Evolutionary conservation across 805 yeast genomes (phyloP).

Genomic region (Pachysolen tannophilus): DNA sequence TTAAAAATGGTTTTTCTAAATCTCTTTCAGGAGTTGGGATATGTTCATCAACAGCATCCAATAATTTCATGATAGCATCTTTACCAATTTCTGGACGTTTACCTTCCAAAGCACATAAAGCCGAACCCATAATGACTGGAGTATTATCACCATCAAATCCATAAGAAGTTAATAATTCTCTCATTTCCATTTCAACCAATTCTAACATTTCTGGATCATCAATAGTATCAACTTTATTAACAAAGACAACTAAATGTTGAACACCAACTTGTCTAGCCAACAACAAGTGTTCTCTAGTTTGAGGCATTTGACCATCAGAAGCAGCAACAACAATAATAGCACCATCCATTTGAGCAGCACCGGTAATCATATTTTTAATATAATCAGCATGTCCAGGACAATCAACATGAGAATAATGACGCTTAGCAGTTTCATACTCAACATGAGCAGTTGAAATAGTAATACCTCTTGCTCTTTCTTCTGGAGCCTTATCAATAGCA

Average conservation of each 20-base stretch:
- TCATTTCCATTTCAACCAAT: conserved; percentile 99
- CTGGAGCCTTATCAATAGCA: conserved; percentile 95
- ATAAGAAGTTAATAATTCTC: conserved; percentile 83
- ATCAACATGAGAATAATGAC: conserved; percentile 97
- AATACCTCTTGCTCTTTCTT: conserved; percentile 99
- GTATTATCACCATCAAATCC: conserved; percentile 98
- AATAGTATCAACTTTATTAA: conserved; percentile 95
- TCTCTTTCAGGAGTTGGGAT: conserved; percentile 97
- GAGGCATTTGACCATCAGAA: conserved; percentile 99
- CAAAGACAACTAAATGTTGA: conserved; percentile 93
- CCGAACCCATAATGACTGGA: conserved; percentile 98
- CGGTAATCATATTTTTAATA: conserved; percentile 98
- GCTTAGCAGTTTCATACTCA: conserved; percentile 89
- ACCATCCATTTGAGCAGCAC: conserved; percentile 99
- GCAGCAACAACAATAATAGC: conserved; percentile 99
- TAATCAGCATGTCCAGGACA: conserved; percentile 99
- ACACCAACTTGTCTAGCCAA: conserved; percentile 99
- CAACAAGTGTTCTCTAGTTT: conserved; percentile 97
- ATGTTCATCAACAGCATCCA: conserved; percentile 87
- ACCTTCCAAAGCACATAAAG: conserved; percentile 90
- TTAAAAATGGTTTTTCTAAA: conserved; percentile 89
- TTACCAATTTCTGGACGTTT: conserved; percentile 86
- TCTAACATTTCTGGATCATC: conserved; percentile 99
- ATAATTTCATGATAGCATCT: conserved; percentile 71
- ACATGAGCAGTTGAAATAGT: conserved; percentile 97